phyloP scores from a whole-genome alignment of 768 basidiomycete species.

The Hygrophorus russula region DNA sequence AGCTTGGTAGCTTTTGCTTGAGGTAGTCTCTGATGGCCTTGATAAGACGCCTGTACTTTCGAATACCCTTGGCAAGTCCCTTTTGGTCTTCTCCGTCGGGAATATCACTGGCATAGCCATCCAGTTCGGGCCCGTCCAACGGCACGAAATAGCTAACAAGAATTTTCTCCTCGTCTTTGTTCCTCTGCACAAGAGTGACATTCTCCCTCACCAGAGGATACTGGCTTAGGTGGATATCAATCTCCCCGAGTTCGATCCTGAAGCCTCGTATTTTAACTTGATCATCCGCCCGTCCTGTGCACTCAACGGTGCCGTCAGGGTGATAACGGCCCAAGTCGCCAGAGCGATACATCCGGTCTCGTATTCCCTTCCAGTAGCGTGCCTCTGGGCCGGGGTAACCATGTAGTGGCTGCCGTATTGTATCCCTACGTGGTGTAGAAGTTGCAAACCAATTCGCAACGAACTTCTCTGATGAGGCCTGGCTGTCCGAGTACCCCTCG shows the following conservation, averaged over 20 bases:
- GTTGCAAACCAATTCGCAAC: conserved; percentile 85
- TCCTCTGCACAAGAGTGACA: conserved; percentile 89
- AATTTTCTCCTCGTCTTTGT: conserved; percentile 99
- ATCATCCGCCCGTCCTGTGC: conserved; percentile 94
- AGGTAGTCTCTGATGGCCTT: conserved; percentile 90
- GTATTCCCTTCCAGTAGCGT: conserved; percentile 84
- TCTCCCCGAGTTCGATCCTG: conserved; percentile 96
- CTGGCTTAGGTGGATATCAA: conserved; percentile 90
- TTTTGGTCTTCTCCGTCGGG: conserved; percentile 42
- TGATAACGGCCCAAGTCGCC: conserved; percentile 94
- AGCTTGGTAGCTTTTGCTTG: conserved; percentile 92
- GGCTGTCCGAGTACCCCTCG: conserved; percentile 84
- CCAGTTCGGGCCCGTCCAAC: conserved; percentile 52
- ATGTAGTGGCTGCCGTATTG: conserved; percentile 48
- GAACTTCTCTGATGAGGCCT: conserved; percentile 84
- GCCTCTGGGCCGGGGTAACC: conserved; percentile 61
- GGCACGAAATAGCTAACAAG: conserved; percentile 97
- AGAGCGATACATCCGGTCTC: conserved; percentile 96
- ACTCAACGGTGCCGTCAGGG: conserved; percentile 89
- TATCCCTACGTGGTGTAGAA: conserved; percentile 48
- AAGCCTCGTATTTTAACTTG: conserved; percentile 99
- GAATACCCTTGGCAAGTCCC: conserved; percentile 65
- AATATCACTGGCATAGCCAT: conserved; percentile 61
- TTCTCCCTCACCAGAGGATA: conserved; percentile 95
- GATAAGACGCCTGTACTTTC: conserved; percentile 78